Evolutionary conservation across 495 filamentous ascomycete genomes (phyloP), one percentile per base, ranked within the genome.

Genomic region (Aspergillus homomorphus): DNA sequence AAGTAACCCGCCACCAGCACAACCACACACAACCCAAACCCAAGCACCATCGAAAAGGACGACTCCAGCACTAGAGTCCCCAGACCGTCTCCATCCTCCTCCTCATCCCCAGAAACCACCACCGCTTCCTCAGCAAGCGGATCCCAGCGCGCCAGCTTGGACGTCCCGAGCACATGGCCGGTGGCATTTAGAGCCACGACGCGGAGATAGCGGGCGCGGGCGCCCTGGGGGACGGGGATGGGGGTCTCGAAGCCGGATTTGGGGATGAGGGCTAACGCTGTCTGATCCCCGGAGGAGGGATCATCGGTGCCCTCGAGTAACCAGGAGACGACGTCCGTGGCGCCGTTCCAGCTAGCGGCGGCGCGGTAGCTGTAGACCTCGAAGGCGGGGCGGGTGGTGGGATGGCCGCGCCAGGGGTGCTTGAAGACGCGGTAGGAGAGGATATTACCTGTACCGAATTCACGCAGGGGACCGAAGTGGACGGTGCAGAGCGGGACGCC

Each of bases 301-400:
- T 45, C 19, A 20, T 26, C 18, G 0, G 56, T 20, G 12, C 71
- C 73, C 23, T 75, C 61, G 4, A 78, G 57, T 0, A 67, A 67
- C 74, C 74, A 78, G 0, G 58, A 68, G 0, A 21, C 57, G 22
- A 76, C 74, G 23, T 76, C 70, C 0, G 76, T 78, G 2, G 74
- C 76, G 15, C 76, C 76, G 55, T 77, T 77, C 76, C 74, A 78
- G 51, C 72, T 77, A 1, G 74, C 67, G 15, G 63, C 53, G 8
- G 62, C 66, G 9, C 64, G 52, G 28, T 61, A 65, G 1, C 56
- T 64, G 8, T 60, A 61, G 0, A 77, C 57, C 0, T 69, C 66
- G 14, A 76, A 62, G 52, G 63, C 60, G 0, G 75, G 75, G 10
- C 42, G 50, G 1, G 67, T 69, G 0, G 38, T 43, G 3, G 76